Evolutionary conservation across 805 yeast species (phyloP).

Genomic region (Ogataea angusta): DNA sequence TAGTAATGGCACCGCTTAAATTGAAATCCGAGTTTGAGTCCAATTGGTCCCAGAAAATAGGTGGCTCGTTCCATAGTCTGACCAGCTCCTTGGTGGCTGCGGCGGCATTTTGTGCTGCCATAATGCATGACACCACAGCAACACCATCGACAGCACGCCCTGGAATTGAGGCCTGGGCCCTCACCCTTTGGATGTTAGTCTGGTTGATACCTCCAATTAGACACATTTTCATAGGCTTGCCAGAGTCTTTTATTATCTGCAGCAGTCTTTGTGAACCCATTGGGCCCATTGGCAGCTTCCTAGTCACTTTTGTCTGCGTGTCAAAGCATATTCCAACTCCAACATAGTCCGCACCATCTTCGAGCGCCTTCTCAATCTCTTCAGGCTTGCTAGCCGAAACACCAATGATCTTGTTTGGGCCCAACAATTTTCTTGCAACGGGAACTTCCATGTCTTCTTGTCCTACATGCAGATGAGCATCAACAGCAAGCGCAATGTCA

Average conservation of each 20-base stretch:
- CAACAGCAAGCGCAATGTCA: constrained; percentile 86
- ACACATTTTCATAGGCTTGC: constrained; percentile 49
- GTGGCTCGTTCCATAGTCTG: constrained; percentile 29
- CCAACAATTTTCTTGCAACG: constrained; percentile 60
- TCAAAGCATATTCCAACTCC: constrained; percentile 81
- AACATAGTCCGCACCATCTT: constrained; percentile 62
- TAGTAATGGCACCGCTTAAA: not conserved
- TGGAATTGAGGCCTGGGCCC: constrained; percentile 45
- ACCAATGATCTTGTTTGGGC: constrained; percentile 75
- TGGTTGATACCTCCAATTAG: constrained; percentile 79
- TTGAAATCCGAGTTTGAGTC: not conserved
- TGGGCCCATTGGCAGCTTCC: constrained; percentile 62
- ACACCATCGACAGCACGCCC: constrained; percentile 67
- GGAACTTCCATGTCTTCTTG: constrained; percentile 78
- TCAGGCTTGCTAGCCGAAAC: constrained; percentile 61
- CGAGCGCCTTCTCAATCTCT: constrained; percentile 52
- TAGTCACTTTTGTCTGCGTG: constrained; percentile 65
- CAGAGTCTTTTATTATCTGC: constrained; percentile 38
- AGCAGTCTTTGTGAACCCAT: constrained; percentile 59
- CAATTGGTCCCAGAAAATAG: constrained; percentile 22
- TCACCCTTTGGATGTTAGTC: constrained; percentile 54
- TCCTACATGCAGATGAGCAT: constrained; percentile 89
- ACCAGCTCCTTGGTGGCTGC: constrained; percentile 44
- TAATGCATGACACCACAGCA: constrained; percentile 83
- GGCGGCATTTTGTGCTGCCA: constrained; percentile 58